Base-by-base conservation (phyloP, 208 protist genomes). In the Phytomonas francai region DNA sequence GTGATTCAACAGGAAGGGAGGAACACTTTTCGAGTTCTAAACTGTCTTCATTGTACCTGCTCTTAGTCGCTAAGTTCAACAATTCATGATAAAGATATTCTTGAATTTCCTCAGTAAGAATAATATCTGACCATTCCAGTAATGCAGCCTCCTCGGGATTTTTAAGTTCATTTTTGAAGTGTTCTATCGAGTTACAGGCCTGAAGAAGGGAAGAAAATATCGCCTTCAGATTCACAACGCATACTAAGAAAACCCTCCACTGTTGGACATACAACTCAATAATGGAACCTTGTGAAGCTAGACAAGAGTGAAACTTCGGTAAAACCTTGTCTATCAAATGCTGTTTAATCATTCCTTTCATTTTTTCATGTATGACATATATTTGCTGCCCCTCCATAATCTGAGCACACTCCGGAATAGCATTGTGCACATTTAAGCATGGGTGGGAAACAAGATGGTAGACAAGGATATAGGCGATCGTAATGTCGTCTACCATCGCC, bases 361-460 rank as follows among this genome's bases (percentile, higher is more conserved):
- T 70, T 3, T 71, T 69, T 7, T 67, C 65, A 39, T 74, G 74
- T 34, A 83, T 74, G 16, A 70, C 67, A 57, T 76, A 75, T 19
- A 78, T 73, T 58, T 83, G 78, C 32, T 79, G 67, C 14, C 71
- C 67, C 31, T 76, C 73, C 29, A 51, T 73, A 32, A 76, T 49
- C 27, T 78, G 67, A 28, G 73, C 70, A 25, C 69, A 64, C 32
- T 72, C 71, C 0, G 73, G 68, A 36, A 74, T 72, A 27, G 73
- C 72, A 25, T 65, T 45, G 6, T 73, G 78, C 0, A 68, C 69
- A 54, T 83, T 79, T 29, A 29, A 71, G 65, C 74, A 83, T 16
- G 81, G 81, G 31, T 83, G 77, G 0, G 81, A 83, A 14, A 76
- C 66, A 16, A 86, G 67, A 33, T 86, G 81, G 49, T 86, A 83